Percentiles rank a stretch among this genome's conserved stretches.
These are phyloP conservation scores for Monosporascus sp. DNA, from an alignment of 2,329 filamentous ascomycete species.

Conservation along the genomic window DNA sequence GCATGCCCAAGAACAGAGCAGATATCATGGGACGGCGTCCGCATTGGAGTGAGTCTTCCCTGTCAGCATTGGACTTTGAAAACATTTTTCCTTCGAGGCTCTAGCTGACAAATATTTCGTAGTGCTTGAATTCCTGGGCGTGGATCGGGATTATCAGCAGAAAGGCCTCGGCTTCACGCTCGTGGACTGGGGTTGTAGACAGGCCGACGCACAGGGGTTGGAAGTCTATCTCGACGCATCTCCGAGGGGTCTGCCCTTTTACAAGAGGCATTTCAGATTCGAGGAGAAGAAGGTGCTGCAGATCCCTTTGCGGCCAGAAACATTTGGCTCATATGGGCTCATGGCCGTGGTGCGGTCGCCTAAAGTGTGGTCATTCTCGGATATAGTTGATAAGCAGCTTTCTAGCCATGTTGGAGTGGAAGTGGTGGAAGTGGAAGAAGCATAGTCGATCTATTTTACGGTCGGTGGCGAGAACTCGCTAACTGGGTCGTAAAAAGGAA, in stretches of 20 bases:
- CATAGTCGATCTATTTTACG: background rate
- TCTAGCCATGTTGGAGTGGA: background rate
- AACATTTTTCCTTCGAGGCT: background rate
- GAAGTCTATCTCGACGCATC: constrained; percentile 8
- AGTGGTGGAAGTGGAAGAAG: background rate
- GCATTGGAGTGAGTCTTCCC: constrained; percentile 9
- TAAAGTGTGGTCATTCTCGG: background rate
- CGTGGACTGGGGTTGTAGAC: constrained; percentile 5
- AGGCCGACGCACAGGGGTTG: constrained; percentile 3
- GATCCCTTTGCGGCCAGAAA: background rate
- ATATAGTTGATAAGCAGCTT: background rate
- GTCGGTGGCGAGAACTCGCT: too few relatives aligned
- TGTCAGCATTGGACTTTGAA: background rate
- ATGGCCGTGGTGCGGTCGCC: background rate
- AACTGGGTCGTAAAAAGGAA: too few relatives aligned
- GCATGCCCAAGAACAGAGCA: constrained; percentile 5
- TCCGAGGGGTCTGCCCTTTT: constrained; percentile 8
- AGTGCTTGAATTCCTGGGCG: constrained; percentile 9
- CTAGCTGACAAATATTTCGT: background rate
- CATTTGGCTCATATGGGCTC: background rate
- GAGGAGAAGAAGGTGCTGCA: background rate
- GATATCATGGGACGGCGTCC: constrained; percentile 6
- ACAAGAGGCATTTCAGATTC: constrained; percentile 6
- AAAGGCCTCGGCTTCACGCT: constrained; percentile 3
- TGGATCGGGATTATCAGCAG: constrained; percentile 7